These are phyloP conservation scores for Elongisporangium senticosum DNA, from an alignment of 352 stramenopile genomes.

Conservation along the genomic window DNA sequence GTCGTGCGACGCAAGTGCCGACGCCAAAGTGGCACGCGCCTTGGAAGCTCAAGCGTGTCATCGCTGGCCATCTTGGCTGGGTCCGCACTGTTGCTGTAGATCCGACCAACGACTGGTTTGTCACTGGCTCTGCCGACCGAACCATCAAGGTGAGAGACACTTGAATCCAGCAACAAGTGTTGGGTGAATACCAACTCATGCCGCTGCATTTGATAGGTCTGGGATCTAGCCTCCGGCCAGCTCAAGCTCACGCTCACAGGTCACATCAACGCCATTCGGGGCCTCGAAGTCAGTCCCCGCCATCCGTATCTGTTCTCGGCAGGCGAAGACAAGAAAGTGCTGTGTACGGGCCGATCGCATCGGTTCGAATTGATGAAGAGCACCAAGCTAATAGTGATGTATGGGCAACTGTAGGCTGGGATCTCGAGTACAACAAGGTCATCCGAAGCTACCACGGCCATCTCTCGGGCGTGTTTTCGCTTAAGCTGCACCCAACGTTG, in stretches of 20 bases:
- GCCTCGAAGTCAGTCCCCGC: conserved; percentile 92
- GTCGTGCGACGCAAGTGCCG: conserved; percentile 84
- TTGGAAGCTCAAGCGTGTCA: conserved; percentile 97
- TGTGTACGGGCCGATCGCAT: conserved; percentile 42
- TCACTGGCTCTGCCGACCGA: conserved; percentile 95
- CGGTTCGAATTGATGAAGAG: background rate
- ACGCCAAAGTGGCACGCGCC: conserved; percentile 98
- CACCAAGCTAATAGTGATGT: background rate
- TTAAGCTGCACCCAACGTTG: conserved; percentile 97
- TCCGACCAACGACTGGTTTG: conserved; percentile 98
- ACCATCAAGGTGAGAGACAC: conserved; percentile 90
- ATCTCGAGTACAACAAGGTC: conserved; percentile 99
- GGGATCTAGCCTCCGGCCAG: conserved; percentile 95
- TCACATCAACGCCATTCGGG: conserved; percentile 97
- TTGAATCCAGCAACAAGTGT: background rate
- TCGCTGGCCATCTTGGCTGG: conserved; percentile 95
- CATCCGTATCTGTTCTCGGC: conserved; percentile 98
- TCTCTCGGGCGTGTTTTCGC: conserved; percentile 96
- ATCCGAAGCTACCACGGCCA: conserved; percentile 99
- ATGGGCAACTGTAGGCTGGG: conserved; percentile 81
- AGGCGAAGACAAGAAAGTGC: conserved; percentile 99
- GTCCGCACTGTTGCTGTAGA: conserved; percentile 97
- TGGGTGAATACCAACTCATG: background rate
- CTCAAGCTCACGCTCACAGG: conserved; percentile 99
- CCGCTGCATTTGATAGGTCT: conserved; percentile 32